Conservation (phyloP, 179 eudicot genomes). For the Spergularia azorica region DNA sequence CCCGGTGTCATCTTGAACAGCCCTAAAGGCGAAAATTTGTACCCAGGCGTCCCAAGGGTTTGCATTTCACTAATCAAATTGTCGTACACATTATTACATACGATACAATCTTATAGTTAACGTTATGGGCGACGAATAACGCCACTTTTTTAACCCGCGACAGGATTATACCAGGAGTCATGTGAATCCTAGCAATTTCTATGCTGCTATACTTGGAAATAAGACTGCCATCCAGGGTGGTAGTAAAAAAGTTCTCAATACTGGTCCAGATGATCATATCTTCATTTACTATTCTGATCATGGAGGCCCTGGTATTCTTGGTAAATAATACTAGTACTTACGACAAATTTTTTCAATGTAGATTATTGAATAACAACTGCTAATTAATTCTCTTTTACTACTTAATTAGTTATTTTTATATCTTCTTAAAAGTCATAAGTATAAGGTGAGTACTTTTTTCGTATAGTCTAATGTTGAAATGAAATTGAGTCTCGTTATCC, state of each 20-base stretch:
- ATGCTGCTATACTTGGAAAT: slow-evolving; percentile 59
- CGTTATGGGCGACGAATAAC: no score
- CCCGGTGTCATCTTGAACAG: slow-evolving; percentile 65
- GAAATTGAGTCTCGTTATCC: no score
- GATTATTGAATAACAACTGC: not conserved
- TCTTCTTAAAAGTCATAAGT: no score
- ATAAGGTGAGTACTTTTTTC: no score
- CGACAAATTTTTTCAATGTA: no score
- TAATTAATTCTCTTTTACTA: not conserved
- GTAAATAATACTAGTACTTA: slow-evolving; percentile 30
- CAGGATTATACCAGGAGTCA: slow-evolving; percentile 68
- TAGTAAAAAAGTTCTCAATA: slow-evolving; percentile 63
- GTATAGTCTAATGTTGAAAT: no score
- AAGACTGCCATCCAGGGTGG: slow-evolving; percentile 60
- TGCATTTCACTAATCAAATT: not conserved
- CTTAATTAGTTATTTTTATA: no score
- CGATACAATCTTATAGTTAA: no score
- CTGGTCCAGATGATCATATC: slow-evolving; percentile 68
- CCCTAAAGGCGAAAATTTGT: slow-evolving; percentile 59
- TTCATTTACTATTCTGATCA: slow-evolving; percentile 73
- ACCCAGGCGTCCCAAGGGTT: slow-evolving; percentile 74
- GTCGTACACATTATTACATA: no score
- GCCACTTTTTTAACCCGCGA: not conserved
- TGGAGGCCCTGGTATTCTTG: slow-evolving; percentile 62
- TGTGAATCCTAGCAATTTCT: slow-evolving; percentile 52